phyloP scores from a whole-genome alignment of 2,329 filamentous ascomycete species.

The Fusarium haematococcum region DNA sequence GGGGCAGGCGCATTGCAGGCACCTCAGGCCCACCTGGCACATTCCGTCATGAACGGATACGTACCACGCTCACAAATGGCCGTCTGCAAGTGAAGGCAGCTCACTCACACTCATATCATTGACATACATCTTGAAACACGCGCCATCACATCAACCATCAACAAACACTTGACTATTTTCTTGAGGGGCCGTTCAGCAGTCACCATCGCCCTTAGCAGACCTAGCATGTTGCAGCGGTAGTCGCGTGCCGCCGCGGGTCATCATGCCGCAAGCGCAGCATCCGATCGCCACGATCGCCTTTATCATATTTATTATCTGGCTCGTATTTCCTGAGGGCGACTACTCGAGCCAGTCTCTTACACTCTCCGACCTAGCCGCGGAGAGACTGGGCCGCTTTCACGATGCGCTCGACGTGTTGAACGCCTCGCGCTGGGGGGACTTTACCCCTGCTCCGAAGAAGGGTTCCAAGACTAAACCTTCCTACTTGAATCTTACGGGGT shows the following conservation, averaged over 20 bases:
- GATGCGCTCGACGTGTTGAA: constrained; percentile 66
- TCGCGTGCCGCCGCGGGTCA: constrained; percentile 40
- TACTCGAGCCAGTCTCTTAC: constrained; percentile 48
- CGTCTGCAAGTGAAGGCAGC: neutral
- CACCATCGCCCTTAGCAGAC: constrained; percentile 18
- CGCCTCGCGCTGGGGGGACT: constrained; percentile 70
- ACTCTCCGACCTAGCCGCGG: constrained; percentile 52
- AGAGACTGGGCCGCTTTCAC: constrained; percentile 64
- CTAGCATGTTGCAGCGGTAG: constrained; percentile 43
- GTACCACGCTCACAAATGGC: constrained; percentile 14
- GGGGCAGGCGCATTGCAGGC: neutral
- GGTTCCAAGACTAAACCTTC: constrained; percentile 51
- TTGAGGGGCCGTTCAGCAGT: neutral
- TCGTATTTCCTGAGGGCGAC: constrained; percentile 53
- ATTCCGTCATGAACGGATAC: constrained; percentile 28
- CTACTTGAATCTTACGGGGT: constrained; percentile 81
- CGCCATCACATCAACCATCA: neutral
- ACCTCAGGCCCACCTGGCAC: constrained; percentile 18
- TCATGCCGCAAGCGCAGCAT: constrained; percentile 62
- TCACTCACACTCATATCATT: constrained; percentile 10
- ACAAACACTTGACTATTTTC: neutral
- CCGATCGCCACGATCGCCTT: constrained; percentile 47
- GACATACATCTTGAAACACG: constrained; percentile 5
- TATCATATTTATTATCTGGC: constrained; percentile 54
- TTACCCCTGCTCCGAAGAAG: constrained; percentile 57